Base-by-base conservation (phyloP, 108 stramenopile species). In the Nitzschia sp. region DNA sequence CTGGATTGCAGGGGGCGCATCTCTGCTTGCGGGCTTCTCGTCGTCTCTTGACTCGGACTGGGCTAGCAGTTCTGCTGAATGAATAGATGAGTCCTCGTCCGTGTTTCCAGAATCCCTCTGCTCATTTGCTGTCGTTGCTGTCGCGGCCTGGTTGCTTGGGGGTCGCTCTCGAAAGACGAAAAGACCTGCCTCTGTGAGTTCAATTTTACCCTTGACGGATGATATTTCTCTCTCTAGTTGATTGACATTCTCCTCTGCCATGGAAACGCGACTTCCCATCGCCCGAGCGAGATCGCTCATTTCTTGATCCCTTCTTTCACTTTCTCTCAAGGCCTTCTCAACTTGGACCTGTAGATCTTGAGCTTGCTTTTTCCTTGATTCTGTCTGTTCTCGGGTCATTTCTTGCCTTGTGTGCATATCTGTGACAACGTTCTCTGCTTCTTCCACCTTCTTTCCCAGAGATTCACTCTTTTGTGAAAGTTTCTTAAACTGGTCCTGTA, bases 271-370 rank as follows among this genome's bases (percentile, higher is more conserved):
- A 32, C 58, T 67, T 69, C 75, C 76, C 50, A 80, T 54, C 25
- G n/a, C 63, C n/a, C 71, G 58, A 22, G 66, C 55, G 8, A 85
- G 63, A 26, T 25, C 68, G 50, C 53, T 67, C 44, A 90, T 69
- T 73, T 86, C 90, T 44, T 64, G 66, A 48, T 86, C 84, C 28
- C 87, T 83, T 26, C 73, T 79, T 9, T 57, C 52, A 22, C 84
- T 52, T 44, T 86, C 80, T 8, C 83, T 80, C 63, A 84, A 78
- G 3, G 79, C 65, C 8, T 74, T 66, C 31, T 48, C 61, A 22
- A 90, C 78, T 66, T 89, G 84, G 47, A 70, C 67, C 58, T 89
- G 82, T 34, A 90, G 63, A 45, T 85, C 71, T 46, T 78, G 73
- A 0, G 76, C 85, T 22, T 83, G 73, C 62, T 91, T 85, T 41